Base-by-base conservation (phyloP, 1,284 basidiomycete genomes). In the Rugosomyces carneus region DNA sequence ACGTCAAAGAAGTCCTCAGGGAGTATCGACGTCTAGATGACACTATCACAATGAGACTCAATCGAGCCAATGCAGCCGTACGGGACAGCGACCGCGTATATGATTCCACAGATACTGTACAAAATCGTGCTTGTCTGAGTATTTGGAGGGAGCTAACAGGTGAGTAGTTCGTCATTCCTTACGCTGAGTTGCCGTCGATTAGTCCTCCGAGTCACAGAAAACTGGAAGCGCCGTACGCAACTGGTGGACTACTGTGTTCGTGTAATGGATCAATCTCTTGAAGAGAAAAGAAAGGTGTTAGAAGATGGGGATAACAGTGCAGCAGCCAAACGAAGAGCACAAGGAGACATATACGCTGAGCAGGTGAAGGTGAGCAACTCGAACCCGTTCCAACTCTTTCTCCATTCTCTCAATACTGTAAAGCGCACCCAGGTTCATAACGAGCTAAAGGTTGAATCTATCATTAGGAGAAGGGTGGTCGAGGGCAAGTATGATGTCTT, bases 1-100 rank as follows among this genome's bases (percentile, higher is more conserved):
- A 5, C 19, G 18, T 40, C 47, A 29, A 60, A 94, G 91, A 91
- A 53, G 78, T 93, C 57, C 75, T 93, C 64, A 81, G 75, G 59
- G 88, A 93, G 63, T 93, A 93, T 62, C 76, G 91, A 55, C 83
- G 77, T 56, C 70, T 93, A 5, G 91, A 94, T 64, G 91, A 94
- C 61, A 70, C 77, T 11, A 85, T 94, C 53, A 82, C 79, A 39
- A 90, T 90, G 76, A 75, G 91, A 19, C 65, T 93, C 44, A 93
- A 93, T 61, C 80, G 91, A 42, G 86, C 89, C 10, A 80, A 76
- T 50, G 91, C 91, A 1, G 77, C 83, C 53, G 80, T 87, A 59
- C 76, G 89, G 48, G 91, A 93, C 66, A 69, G 74, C 49, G 81
- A 85, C 51, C 72, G 84, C 31, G 60, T 58, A 47, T 57, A 57